Base-by-base conservation (phyloP, 805 yeast genomes). In the Lipomyces starkeyi region DNA sequence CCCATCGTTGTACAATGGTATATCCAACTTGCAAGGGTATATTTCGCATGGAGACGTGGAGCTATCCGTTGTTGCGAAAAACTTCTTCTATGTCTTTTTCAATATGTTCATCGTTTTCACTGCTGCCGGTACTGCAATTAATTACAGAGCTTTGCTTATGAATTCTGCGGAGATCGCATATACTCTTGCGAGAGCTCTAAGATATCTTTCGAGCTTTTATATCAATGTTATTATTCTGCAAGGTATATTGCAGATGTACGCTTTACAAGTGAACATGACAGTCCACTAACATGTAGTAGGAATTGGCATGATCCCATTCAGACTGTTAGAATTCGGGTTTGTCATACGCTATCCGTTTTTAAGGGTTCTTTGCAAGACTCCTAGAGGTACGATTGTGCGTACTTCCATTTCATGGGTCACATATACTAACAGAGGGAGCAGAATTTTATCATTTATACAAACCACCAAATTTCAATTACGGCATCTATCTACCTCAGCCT, bases 21-120 rank as follows among this genome's bases (percentile, higher is more conserved):
- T 94, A 61, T 89, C 98, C 0, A 82, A 87, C 2, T 83, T 86
- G 60, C 99, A 94, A 80, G 98, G 98, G 0, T 91, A 87, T 74
- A 88, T 96, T 0, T 92, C 98, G 6, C 89, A 90, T 74, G 93
- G 97, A 49, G 98, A 95, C 73, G 97, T 91, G 73, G 98, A 95
- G 77, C 80, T 93, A 20, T 90, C 97, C 0, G 86, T 93, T 29
- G 96, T 94, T 2, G 88, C 95, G 32, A 94, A 94, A 79, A 95
- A 95, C 80, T 94, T 93, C 80, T 93, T 95, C 77, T 95, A 93
- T 78, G 90, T 93, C 47, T 95, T 95, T 80, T 97, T 94, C 71
- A 94, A 94, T 78, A 83, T 95, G 84, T 95, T 94, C 76, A 82
- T 94, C 76, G 97, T 94, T 34, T 95, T 95, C 81, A 94, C 98